These are phyloP conservation scores for Naganishia liquefaciens DNA, from an alignment of 1,284 basidiomycete genomes.

Conservation along the genomic window DNA sequence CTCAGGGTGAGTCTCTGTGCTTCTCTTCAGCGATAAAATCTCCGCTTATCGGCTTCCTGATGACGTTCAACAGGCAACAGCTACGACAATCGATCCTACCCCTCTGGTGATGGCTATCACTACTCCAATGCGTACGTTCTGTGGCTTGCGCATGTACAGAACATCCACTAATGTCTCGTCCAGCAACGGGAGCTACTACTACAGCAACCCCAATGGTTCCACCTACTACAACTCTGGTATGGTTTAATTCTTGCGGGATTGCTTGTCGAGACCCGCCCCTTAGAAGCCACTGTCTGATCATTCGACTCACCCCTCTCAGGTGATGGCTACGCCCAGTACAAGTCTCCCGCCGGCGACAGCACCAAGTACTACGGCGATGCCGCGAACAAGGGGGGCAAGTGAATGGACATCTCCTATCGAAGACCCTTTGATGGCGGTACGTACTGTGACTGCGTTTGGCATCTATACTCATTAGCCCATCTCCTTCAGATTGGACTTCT, in stretches of 20 bases:
- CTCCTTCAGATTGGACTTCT: no score
- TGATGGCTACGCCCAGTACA: conserved; percentile 59
- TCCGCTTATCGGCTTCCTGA: not conserved
- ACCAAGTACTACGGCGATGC: conserved; percentile 35
- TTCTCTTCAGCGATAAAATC: not conserved
- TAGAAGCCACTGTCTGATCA: not conserved
- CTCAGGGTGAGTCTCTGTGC: conserved; percentile 1
- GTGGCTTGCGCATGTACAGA: not conserved
- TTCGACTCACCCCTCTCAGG: conserved; percentile 46
- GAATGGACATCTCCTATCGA: not conserved
- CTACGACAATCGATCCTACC: conserved; percentile 25
- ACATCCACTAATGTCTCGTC: not conserved
- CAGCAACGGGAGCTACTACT: conserved; percentile 62
- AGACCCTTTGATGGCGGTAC: not conserved
- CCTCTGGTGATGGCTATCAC: conserved; percentile 28
- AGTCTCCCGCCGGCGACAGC: conserved; percentile 57
- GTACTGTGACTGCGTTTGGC: no score
- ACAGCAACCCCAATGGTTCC: conserved; percentile 63
- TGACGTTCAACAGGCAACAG: conserved; percentile 5
- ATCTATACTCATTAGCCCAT: no score
- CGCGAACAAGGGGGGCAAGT: conserved; percentile 28
- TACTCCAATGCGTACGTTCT: conserved; percentile 25
- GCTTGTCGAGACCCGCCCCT: no score
- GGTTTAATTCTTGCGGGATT: not conserved
- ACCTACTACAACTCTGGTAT: conserved; percentile 60